Evolutionary conservation across 371 early-diverging fungal species (phyloP).

Genomic region (Mucor plumbeus): DNA sequence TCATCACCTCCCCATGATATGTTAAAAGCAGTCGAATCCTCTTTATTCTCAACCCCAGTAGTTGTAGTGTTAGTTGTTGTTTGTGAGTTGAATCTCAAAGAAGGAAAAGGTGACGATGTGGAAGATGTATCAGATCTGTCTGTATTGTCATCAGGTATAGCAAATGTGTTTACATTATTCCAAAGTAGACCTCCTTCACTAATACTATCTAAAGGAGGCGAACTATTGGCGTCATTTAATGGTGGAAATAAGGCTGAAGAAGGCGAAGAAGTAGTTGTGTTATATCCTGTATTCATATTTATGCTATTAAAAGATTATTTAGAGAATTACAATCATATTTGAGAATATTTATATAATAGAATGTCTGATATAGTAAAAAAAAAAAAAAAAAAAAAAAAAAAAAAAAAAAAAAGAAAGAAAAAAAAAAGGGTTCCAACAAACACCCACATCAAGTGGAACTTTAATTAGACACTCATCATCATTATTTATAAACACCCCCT

Average conservation of each 20-base stretch:
- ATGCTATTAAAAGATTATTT: not conserved
- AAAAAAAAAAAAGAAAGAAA: no score
- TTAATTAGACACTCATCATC: no score
- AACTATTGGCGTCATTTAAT: not conserved
- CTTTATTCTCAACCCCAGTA: not conserved
- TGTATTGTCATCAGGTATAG: conserved; percentile 20
- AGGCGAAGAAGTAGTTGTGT: not conserved
- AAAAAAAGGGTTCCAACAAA: no score
- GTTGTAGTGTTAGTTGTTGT: not conserved
- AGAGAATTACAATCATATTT: conserved; percentile 3
- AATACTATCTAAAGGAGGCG: not conserved
- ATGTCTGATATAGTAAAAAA: no score
- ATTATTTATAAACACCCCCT: no score
- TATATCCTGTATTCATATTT: conserved; percentile 8
- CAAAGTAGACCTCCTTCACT: conserved; percentile 16
- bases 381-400: no score
- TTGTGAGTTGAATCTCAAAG: not conserved
- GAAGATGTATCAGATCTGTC: not conserved
- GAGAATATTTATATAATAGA: no score
- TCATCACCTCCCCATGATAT: conserved; percentile 59
- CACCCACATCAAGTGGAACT: no score
- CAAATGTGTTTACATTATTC: conserved; percentile 24
- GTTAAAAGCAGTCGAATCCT: conserved; percentile 40
- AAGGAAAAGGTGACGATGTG: not conserved
- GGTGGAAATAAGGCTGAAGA: conserved; percentile 17